Evolutionary conservation across 1,284 basidiomycete genomes (phyloP), one percentile per base, ranked within the genome.

Genomic region (Pterulicium gracile): DNA sequence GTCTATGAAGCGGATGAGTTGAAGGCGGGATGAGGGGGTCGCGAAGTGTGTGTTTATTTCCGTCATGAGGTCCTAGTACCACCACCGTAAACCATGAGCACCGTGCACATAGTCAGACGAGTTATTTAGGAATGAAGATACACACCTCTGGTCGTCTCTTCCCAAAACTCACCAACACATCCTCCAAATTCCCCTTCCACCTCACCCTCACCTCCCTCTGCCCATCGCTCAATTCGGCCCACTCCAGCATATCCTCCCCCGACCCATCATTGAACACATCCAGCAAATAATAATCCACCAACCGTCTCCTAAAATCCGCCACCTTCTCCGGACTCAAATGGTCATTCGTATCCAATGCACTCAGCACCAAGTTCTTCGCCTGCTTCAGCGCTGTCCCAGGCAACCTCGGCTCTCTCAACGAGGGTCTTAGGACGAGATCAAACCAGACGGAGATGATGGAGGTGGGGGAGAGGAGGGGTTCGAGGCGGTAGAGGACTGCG

Each of bases 131-230:
- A 32, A 47, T 50, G 24, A 24, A 47, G 44, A 20, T 18, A 62
- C 81, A 53, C 55, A 87, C 86, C 61, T 76, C 61, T 15, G 83
- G 81, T 49, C 69, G 61, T 52, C 74, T 68, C 46, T 76, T 58
- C 39, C 79, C 84, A 57, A 76, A 79, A 47, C 65, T 71, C 24
- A 87, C 67, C 24, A 88, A 64, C 19, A 84, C 71, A 52, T 84
- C 79, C 58, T 88, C 82, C 47, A 89, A 63, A 57, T 86, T 89
- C 23, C 64, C 60, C 61, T 87, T 88, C 86, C 86, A 89, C 27
- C 72, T 65, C 18, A 69, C 66, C 53, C 72, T 70, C 55, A 67
- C 72, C 45, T 75, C 73, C 47, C 78, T 70, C 53, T 85, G 73
- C 17, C 70, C 69, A 51, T 72, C 67, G 53, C 79, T 74, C 46